Evolutionary conservation across 345 rosid genomes (phyloP), one percentile per base, ranked within the genome.

Genomic region (Brassica incana): DNA sequence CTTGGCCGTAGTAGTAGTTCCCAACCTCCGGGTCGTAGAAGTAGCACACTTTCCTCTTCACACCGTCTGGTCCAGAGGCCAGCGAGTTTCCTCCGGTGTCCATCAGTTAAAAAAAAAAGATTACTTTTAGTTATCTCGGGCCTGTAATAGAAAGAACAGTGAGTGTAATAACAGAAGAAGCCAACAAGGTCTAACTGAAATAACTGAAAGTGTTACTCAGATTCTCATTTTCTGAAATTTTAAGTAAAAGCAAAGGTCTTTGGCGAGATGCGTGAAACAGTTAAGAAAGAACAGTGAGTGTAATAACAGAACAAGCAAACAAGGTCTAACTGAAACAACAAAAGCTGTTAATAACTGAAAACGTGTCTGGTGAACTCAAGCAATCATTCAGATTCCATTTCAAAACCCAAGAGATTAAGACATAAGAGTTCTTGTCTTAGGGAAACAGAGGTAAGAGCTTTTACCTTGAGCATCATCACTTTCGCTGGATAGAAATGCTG

Each of bases 1-100:
- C 88, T 66, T 89, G 89, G 2, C 89, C 91, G 64, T 84, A 88
- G 67, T 86, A 88, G 79, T 88, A 90, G 81, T 89, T 90, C n/a
- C 93, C 90, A 25, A 86, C 90, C 78, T 91, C 95, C 1, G 91
- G 91, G 65, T 90, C 90, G n/a, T 85, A 90, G 79, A 88, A 86
- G 27, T 86, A 90, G 71, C 86, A 86, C 8, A 88, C 91, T 71
- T 86, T 87, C 81, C 92, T 87, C 92, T 87, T 87, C 60, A 86
- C 88, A 25, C 91, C 91, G 70, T 88, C 92, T 36, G 88, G 71
- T 62, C 88, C 92, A 2, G 91, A 84, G 9, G 85, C 78, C 7
- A 90, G 78, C 45, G 92, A 89, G 77, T 88, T 85, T 35, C 89
- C 91, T 64, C 84, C 91, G 1, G 85, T 76, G 15, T 90, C 94